Percentiles rank a stretch among this genome's conserved stretches.
These are phyloP conservation scores for Spinacia oleracea DNA, from an alignment of 179 eudicot genomes.

Conservation along the genomic window DNA sequence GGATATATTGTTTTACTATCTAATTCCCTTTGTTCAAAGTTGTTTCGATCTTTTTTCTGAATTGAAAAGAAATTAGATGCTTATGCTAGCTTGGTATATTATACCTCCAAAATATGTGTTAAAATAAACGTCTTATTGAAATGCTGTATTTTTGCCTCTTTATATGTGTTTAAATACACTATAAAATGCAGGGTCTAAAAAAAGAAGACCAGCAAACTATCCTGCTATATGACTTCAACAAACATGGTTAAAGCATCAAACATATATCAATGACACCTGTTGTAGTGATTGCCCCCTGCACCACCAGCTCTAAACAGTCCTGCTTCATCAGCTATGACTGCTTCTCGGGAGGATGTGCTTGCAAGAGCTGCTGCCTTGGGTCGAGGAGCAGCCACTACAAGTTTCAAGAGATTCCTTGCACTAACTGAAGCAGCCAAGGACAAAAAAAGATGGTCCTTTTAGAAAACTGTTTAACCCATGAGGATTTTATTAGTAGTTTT, in stretches of 20 bases:
- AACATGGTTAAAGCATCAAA: slow-evolving; percentile 68
- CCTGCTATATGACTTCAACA: slow-evolving; percentile 87
- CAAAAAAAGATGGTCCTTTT: slow-evolving; percentile 86
- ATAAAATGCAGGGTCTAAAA: slow-evolving; percentile 68
- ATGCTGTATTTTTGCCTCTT: background rate
- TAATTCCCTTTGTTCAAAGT: no score
- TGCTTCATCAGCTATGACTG: slow-evolving; percentile 40
- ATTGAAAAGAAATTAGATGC: background rate
- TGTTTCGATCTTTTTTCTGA: background rate
- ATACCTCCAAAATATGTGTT: no score
- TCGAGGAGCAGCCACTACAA: slow-evolving; percentile 92
- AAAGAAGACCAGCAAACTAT: slow-evolving; percentile 86
- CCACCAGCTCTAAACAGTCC: slow-evolving; percentile 31
- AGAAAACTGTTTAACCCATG: slow-evolving; percentile 85
- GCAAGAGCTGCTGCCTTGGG: slow-evolving; percentile 98
- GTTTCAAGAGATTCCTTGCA: slow-evolving; percentile 90
- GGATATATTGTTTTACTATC: background rate
- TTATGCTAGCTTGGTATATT: background rate
- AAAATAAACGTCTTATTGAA: background rate
- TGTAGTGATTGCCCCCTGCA: slow-evolving; percentile 35
- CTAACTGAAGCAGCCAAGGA: slow-evolving; percentile 95
- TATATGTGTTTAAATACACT: slow-evolving; percentile 6
- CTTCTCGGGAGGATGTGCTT: slow-evolving; percentile 84
- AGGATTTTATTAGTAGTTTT: slow-evolving; percentile 8
- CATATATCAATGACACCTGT: slow-evolving; percentile 49